Evolutionary conservation across 176 grass and related monocot species (phyloP), one percentile per base, ranked within the genome.

Genomic region (Oryza nivara): DNA sequence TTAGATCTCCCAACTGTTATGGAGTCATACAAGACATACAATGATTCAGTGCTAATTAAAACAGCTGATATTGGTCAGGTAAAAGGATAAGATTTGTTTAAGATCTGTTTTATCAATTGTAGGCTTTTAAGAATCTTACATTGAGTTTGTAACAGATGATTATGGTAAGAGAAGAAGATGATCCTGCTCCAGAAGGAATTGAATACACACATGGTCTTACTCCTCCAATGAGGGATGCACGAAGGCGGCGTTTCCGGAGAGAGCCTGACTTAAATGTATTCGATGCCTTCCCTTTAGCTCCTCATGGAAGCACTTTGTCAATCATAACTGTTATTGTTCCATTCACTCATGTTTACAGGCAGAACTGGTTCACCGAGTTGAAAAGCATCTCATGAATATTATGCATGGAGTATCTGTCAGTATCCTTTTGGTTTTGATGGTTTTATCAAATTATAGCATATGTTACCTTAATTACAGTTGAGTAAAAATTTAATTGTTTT

Each of bases 21-120:
- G 58, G 95, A 98, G 81, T 95, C 96, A 0, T 95, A 92, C 68
- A 98, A 98, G 84, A 98, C 96, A 9, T 98, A 98, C 80, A 93
- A 98, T 71, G 93, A 95, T 80, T 92, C 81, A 47, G 89, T 95
- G 45, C 85, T 95, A 56, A 95, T 95, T 84, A 98, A 98, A 92
- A 93, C 93, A 73, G 89, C 96, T 64, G 92, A 98, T 81, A 72
- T 95, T 83, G 89, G 93, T 58, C 93, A 95, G 96, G 96, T 98
- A 86, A 76, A 17, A 40, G 38, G 32, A 46, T 61, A 70, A 30
- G 11, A 30, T 77, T 69, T 60, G 17, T 43, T 6, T 82, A 28
- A 4, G 12, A 25, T 19, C 58, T 83, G 40, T 75, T 81, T 36
- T 51, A 2, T 67, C 81, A 72, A 77, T 7, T 54, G 65, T 12